phyloP scores from a whole-genome alignment of 2,329 filamentous ascomycete species.

The Tetracladium maxilliforme region DNA sequence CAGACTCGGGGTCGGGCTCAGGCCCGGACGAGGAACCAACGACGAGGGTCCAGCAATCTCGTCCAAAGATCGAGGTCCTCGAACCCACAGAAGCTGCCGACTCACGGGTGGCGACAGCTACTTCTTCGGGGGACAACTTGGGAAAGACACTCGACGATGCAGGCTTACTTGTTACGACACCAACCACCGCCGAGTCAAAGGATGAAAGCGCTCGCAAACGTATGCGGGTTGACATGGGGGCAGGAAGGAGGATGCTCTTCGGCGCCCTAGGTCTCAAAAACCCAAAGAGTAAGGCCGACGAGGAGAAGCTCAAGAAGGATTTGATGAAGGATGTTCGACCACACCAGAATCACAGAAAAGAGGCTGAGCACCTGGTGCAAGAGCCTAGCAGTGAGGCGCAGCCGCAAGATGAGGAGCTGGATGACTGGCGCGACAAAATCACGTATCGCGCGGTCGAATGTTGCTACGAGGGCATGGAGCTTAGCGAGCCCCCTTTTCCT shows the following conservation, averaged over 20 bases:
- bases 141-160: too few species aligned
- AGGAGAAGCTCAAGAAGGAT: constrained; percentile 43
- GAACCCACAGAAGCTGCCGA: too few species aligned
- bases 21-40: constrained; percentile 4
- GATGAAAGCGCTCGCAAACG: constrained; percentile 15
- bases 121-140: too few species aligned
- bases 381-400: constrained; percentile 4
- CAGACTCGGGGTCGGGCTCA: constrained; percentile 7
- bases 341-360: constrained; percentile 18
- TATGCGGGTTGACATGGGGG: constrained; percentile 37
- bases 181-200: not conserved
- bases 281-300: constrained; percentile 55
- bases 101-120: too few species aligned
- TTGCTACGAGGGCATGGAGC: constrained; percentile 48
- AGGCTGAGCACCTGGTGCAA: constrained; percentile 9
- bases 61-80: too few species aligned
- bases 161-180: not conserved
- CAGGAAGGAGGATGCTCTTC: constrained; percentile 54
- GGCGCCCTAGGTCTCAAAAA: constrained; percentile 55
- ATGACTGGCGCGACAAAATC: constrained; percentile 63
- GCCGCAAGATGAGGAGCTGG: constrained; percentile 29
- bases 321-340: constrained; percentile 39
- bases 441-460: constrained; percentile 73
- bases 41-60: too few species aligned
- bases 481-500: constrained; percentile 73